phyloP scores from a whole-genome alignment of 331 rosid genomes.

The Phaseolus coccineus region DNA sequence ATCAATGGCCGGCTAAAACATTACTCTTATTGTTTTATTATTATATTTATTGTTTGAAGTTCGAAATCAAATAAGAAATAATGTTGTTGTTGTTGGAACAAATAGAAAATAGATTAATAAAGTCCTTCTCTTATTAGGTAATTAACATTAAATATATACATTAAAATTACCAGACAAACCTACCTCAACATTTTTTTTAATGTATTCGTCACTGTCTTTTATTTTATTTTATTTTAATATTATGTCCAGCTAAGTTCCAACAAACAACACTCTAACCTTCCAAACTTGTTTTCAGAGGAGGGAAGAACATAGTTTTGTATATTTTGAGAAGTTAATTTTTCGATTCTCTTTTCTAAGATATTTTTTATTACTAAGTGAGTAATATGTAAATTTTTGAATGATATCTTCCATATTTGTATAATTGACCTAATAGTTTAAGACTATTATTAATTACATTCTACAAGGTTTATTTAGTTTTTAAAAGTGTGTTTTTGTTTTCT shows the following conservation, averaged over 20 bases:
- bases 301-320: too few relatives aligned
- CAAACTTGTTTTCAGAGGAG: constrained; percentile 1
- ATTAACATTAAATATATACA: constrained; percentile 5
- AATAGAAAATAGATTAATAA: neutral
- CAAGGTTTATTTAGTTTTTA: neutral
- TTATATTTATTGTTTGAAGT: neutral
- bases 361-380: neutral
- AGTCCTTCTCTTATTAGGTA: neutral
- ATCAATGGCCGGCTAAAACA: constrained; percentile 6
- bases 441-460: neutral
- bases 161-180: neutral
- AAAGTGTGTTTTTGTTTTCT: neutral
- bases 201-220: neutral
- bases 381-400: neutral
- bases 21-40: constrained; percentile 21
- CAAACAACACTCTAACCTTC: constrained; percentile 25
- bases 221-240: neutral
- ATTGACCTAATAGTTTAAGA: neutral
- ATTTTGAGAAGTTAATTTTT: neutral
- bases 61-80: constrained; percentile 13
- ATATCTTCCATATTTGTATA: neutral
- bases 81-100: neutral
- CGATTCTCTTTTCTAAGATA: neutral
- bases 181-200: neutral
- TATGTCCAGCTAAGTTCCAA: constrained; percentile 22